A percentile compares a stretch with the other conserved stretches of the same genome.
Conservation (phyloP, 441 rosid genomes). For the Croton setiger region DNA sequence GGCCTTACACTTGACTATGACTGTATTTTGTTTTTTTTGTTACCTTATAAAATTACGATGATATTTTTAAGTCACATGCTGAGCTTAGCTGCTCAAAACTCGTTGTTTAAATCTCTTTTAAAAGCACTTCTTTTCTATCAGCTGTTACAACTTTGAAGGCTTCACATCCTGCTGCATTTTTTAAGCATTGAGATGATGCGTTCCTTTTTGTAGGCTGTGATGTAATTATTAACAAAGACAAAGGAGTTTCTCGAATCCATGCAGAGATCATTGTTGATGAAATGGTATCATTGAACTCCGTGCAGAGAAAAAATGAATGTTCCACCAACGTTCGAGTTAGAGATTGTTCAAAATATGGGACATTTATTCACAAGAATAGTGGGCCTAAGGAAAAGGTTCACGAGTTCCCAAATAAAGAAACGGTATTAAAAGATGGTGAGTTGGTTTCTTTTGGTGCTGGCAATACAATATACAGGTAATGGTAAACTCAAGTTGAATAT, state of each 20-base stretch:
- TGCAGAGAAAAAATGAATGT: conserved; percentile 20
- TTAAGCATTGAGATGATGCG: neutral
- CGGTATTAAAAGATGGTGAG: conserved; percentile 61
- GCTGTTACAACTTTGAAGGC: neutral
- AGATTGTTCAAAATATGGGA: conserved; percentile 92
- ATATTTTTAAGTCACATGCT: neutral
- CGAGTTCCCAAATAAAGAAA: conserved; percentile 59
- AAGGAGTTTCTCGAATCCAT: conserved; percentile 86
- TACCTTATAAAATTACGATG: neutral
- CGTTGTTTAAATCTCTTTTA: neutral
- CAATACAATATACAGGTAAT: conserved; percentile 73
- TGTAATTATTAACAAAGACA: conserved; percentile 69
- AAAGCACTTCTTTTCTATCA: neutral
- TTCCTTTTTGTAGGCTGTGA: conserved; percentile 61
- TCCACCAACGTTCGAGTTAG: conserved; percentile 46
- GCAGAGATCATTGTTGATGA: conserved; percentile 66
- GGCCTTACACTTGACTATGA: neutral
- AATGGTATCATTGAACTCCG: conserved; percentile 30
- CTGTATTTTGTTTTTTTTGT: neutral
- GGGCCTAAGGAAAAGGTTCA: conserved; percentile 55
- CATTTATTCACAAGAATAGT: conserved; percentile 49
- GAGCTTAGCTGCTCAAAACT: neutral
- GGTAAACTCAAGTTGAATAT: neutral
- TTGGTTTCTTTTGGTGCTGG: conserved; percentile 81
- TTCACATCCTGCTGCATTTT: neutral